Base-by-base conservation (phyloP, 805 yeast species). In the Wickerhamomyces hampshirensis region DNA sequence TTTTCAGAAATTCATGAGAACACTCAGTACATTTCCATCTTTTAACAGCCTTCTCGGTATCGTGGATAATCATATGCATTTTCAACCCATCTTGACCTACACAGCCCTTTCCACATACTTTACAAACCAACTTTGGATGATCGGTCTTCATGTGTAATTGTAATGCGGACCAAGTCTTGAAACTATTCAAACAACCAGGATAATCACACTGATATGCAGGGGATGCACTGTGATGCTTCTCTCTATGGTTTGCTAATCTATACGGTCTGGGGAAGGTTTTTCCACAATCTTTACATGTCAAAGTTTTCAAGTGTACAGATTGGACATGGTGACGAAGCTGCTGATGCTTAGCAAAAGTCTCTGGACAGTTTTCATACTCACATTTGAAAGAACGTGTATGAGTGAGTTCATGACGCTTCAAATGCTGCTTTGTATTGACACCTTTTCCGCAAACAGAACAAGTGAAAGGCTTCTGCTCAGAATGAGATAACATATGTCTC, bases 371-470 rank as follows among this genome's bases (percentile, higher is more conserved):
- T 17, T 70, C 80, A 45, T 70, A 64, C 2, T 70, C 49, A 56
- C 96, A 87, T 17, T 45, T 42, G 50, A 79, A 80, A 1, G 86
- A 73, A 44, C 71, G 69, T 4, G 77, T 76, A 56, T 93, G 98
- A 2, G 95, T 82, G 26, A 74, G 70, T 59, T 81, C 87, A 57
- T 93, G 98, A 35, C 96, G 70, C 43, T 71, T 75, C 38, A 87
- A 65, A 53, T 89, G 97, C 60, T 93, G 98, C 34, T 57, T 58
- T 0, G 95, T 72, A 35, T 79, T 80, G 34, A 84, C 81, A 4
- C 96, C 95, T 58, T 87, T 88, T 1, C 80, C 80, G 55, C 98
- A 93, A 2, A 69, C 55, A 0, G 76, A 58, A 52, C 98, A 89
- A 28, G 69, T 73, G 53, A 71, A 78, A 0, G 95, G 95, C 49